These are phyloP conservation scores for Mycena vulgaris DNA, from an alignment of 768 basidiomycete genomes.

Conservation along the genomic window DNA sequence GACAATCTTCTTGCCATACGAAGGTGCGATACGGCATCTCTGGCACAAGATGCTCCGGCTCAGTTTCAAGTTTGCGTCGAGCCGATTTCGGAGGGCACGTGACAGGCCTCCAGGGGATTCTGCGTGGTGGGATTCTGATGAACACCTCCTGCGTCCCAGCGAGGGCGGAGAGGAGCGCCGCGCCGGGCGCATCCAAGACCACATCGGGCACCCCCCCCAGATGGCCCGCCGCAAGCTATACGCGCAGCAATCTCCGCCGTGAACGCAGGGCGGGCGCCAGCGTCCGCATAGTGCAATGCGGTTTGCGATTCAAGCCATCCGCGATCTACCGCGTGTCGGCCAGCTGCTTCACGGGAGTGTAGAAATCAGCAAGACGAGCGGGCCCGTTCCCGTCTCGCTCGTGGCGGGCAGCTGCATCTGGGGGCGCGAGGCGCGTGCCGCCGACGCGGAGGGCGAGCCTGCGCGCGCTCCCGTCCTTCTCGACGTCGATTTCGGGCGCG, in stretches of 20 bases:
- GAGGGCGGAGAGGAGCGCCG: conserved; percentile 73
- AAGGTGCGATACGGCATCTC: conserved; percentile 93
- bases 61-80: conserved; percentile 94
- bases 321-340: conserved; percentile 85
- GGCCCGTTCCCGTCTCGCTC: not conserved
- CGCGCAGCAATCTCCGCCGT: conserved; percentile 83
- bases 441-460: conserved; percentile 73
- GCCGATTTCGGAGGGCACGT: conserved; percentile 96
- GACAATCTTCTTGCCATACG: conserved; percentile 93
- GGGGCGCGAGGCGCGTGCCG: conserved; percentile 67
- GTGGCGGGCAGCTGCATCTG: conserved; percentile 44
- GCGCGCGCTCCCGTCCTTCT: conserved; percentile 77
- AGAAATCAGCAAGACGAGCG: conserved; percentile 84
- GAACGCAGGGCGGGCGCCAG: conserved; percentile 90
- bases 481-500: conserved; percentile 76
- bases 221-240: conserved; percentile 90
- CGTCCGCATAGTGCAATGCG: conserved; percentile 98
- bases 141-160: conserved; percentile 97
- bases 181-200: conserved; percentile 85
- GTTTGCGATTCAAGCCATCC: conserved; percentile 93
- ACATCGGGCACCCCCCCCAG: conserved; percentile 99
- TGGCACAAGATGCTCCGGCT: conserved; percentile 95
- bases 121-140: conserved; percentile 96
- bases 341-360: conserved; percentile 83
- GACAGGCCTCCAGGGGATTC: conserved; percentile 95